phyloP scores from a whole-genome alignment of 2,329 filamentous ascomycete genomes.

The Fusarium protoensiforme region DNA sequence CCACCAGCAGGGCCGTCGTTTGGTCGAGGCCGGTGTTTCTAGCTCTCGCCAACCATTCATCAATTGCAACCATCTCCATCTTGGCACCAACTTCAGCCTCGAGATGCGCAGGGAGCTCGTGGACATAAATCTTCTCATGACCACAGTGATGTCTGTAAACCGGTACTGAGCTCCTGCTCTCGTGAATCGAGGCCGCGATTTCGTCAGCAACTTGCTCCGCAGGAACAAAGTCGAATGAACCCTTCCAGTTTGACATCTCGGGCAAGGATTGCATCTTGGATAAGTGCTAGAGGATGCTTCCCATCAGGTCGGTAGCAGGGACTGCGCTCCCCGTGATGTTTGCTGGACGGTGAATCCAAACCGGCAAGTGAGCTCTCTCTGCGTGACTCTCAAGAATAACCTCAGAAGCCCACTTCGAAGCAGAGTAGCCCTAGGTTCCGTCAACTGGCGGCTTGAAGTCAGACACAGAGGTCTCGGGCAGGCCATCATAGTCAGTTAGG shows the following conservation, averaged over 20 bases:
- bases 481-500: neutral
- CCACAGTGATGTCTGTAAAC: neutral
- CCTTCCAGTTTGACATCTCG: neutral
- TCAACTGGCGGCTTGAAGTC: neutral
- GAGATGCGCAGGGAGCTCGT: neutral
- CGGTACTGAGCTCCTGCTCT: neutral
- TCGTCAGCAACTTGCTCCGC: neutral
- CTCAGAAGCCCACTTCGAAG: conserved; percentile 50
- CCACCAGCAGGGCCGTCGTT: neutral
- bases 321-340: neutral
- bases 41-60: neutral
- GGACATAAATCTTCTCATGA: neutral
- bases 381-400: conserved; percentile 39
- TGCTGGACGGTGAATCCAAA: neutral
- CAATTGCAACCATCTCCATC: neutral
- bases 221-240: neutral
- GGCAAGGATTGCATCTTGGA: neutral
- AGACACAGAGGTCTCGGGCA: neutral
- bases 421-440: conserved; percentile 44
- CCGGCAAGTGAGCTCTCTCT: neutral
- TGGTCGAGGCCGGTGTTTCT: neutral
- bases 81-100: neutral
- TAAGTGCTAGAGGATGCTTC: neutral
- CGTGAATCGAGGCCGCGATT: neutral
- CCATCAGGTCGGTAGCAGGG: neutral